phyloP scores from a whole-genome alignment of 1,284 basidiomycete genomes.

The Ceratobasidium sp. region DNA sequence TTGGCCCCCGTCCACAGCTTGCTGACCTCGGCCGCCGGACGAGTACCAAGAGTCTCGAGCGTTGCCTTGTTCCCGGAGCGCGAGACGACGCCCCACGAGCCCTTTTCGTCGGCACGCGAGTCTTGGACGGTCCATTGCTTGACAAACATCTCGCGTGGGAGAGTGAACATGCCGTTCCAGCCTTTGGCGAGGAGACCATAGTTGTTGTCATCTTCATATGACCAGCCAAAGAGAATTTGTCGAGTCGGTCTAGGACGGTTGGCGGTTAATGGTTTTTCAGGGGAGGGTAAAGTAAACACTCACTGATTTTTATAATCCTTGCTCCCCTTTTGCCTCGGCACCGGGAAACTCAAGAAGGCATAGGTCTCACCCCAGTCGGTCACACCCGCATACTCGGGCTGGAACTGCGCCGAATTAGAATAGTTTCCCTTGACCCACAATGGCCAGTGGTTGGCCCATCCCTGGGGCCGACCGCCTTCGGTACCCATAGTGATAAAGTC shows the following conservation, averaged over 20 bases:
- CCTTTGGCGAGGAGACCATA: slow-evolving; percentile 45
- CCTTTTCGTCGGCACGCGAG: slow-evolving; percentile 23
- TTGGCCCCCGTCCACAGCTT: slow-evolving; percentile 8
- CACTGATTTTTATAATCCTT: slow-evolving; percentile 42
- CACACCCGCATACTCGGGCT: slow-evolving; percentile 39
- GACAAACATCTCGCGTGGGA: slow-evolving; percentile 44
- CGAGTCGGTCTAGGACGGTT: slow-evolving; percentile 11
- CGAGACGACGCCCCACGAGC: slow-evolving; percentile 42
- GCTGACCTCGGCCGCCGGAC: slow-evolving; percentile 29
- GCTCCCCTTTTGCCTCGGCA: slow-evolving; percentile 25
- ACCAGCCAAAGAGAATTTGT: slow-evolving; percentile 41
- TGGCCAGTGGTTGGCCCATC: slow-evolving; percentile 40
- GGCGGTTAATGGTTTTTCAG: background rate
- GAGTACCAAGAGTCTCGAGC: slow-evolving; percentile 40
- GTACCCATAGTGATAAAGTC: slow-evolving; percentile 41
- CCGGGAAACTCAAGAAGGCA: slow-evolving; percentile 42
- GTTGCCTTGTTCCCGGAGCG: slow-evolving; percentile 5
- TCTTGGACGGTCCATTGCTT: slow-evolving; percentile 33
- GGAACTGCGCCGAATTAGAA: slow-evolving; percentile 9
- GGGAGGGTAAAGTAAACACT: background rate
- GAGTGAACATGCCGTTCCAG: slow-evolving; percentile 41
- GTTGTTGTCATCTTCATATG: slow-evolving; percentile 35
- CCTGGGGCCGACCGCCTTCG: slow-evolving; percentile 36
- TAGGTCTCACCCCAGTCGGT: slow-evolving; percentile 41
- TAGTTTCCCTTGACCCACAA: slow-evolving; percentile 35